A percentile compares a stretch with the other conserved stretches of the same genome.
phyloP scores from a whole-genome alignment of 495 filamentous ascomycete genomes.

The Bacidia rubella region DNA sequence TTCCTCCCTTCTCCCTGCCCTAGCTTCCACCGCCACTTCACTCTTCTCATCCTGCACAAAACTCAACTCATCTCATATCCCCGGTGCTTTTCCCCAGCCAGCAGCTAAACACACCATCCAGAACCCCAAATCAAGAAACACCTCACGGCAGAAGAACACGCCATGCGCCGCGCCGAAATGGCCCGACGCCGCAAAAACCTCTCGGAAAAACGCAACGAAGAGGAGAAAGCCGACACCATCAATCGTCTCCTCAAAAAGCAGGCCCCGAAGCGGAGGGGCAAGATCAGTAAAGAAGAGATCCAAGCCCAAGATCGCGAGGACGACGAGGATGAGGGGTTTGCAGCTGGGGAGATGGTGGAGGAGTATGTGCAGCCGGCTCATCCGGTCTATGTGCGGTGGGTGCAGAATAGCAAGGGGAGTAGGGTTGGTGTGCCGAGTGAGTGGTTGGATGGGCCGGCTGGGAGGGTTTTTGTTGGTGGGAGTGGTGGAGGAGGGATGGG shows the following conservation, averaged over 20 bases:
- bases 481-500: background rate
- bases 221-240: slow-evolving; percentile 99
- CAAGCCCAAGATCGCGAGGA: slow-evolving; percentile 25
- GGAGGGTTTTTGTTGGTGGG: slow-evolving; percentile 41
- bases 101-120: slow-evolving; percentile 21
- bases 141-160: slow-evolving; percentile 84
- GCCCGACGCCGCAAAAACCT: slow-evolving; percentile 86
- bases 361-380: slow-evolving; percentile 43
- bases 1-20: background rate
- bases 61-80: background rate
- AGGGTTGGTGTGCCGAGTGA: slow-evolving; percentile 65
- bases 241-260: slow-evolving; percentile 94
- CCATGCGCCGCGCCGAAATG: slow-evolving; percentile 94
- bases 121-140: slow-evolving; percentile 89
- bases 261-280: slow-evolving; percentile 66
- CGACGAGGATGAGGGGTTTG: slow-evolving; percentile 32
- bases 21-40: background rate
- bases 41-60: background rate
- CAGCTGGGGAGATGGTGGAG: slow-evolving; percentile 24
- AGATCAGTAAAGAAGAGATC: slow-evolving; percentile 32
- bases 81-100: slow-evolving; percentile 11
- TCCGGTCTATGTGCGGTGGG: slow-evolving; percentile 63
- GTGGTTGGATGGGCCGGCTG: slow-evolving; percentile 59
- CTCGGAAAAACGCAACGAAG: slow-evolving; percentile 95
- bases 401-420: slow-evolving; percentile 56